phyloP scores from a whole-genome alignment of 2,329 filamentous ascomycete species.

The Scytalidium lignicola region DNA sequence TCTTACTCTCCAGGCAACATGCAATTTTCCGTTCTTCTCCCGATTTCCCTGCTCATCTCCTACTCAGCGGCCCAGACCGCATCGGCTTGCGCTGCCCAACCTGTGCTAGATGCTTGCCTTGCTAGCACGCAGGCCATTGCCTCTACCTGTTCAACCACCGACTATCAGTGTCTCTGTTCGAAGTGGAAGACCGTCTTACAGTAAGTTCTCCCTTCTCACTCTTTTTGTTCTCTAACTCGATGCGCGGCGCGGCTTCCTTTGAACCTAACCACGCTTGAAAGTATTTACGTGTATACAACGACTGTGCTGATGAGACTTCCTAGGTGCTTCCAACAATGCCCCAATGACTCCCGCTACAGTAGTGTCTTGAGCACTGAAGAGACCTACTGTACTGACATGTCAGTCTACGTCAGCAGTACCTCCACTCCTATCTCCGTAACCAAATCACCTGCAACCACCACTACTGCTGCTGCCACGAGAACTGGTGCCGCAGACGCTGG shows the following conservation, averaged over 20 bases:
- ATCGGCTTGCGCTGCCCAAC: conserved; percentile 28
- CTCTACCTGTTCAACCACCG: conserved; percentile 26
- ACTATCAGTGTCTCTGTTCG: conserved; percentile 49
- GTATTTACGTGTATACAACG: no score
- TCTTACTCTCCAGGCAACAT: conserved; percentile 11
- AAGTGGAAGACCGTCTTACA: conserved; percentile 47
- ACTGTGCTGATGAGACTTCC: no score
- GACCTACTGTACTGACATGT: conserved; percentile 21
- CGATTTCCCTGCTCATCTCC: conserved; percentile 23
- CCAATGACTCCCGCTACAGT: conserved; percentile 34
- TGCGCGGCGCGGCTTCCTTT: no score
- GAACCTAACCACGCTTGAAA: no score
- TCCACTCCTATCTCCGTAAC: conserved; percentile 15
- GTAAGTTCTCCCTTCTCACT: conserved; percentile 24
- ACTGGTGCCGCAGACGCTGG: no score
- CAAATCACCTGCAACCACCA: conserved; percentile 3
- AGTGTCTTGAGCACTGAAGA: conserved; percentile 10
- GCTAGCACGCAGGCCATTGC: conserved; percentile 30
- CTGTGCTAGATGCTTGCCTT: conserved; percentile 34
- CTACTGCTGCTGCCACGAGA: conserved; percentile 1
- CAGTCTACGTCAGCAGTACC: conserved; percentile 12
- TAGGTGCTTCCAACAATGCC: conserved; percentile 62
- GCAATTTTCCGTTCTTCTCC: conserved; percentile 17
- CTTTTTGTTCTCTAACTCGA: no score
- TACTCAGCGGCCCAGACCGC: conserved; percentile 15